phyloP scores from a whole-genome alignment of 2,329 filamentous ascomycete genomes.

The Fusarium staphyleae region DNA sequence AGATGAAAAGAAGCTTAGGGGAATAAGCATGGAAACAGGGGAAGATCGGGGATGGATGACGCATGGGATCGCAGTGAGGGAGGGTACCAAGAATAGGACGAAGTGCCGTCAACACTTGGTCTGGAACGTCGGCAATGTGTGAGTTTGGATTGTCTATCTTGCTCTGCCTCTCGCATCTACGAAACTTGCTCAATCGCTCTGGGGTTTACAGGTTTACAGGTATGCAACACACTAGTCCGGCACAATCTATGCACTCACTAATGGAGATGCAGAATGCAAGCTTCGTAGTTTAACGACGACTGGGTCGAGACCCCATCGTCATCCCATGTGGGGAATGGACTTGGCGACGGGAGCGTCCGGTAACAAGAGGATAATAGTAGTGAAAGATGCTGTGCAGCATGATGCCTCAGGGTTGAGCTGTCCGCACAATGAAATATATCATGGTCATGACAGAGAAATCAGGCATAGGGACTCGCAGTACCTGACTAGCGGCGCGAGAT shows the following conservation, averaged over 20 bases:
- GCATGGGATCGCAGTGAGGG: conserved; percentile 12
- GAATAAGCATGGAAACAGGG: conserved; percentile 24
- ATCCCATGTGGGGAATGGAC: conserved; percentile 20
- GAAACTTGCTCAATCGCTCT: background rate
- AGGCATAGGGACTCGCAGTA: background rate
- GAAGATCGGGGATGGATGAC: conserved; percentile 21
- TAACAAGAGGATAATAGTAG: conserved; percentile 7
- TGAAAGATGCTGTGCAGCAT: background rate
- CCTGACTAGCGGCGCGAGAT: background rate
- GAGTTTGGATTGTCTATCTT: background rate
- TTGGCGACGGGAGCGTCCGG: conserved; percentile 26
- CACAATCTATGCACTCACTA: conserved; percentile 17
- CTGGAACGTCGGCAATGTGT: background rate
- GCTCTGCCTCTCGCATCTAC: background rate
- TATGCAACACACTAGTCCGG: conserved; percentile 5
- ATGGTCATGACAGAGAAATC: background rate
- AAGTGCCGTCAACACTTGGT: conserved; percentile 10
- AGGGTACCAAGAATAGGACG: conserved; percentile 26
- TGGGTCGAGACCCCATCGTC: conserved; percentile 18
- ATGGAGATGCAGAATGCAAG: conserved; percentile 23
- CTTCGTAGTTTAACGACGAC: conserved; percentile 3
- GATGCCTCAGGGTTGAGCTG: background rate
- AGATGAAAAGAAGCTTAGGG: conserved; percentile 23
- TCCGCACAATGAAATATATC: background rate
- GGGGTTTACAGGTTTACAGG: conserved; percentile 2